Conservation (phyloP, 805 yeast species). For the Monosporozyma unispora region DNA sequence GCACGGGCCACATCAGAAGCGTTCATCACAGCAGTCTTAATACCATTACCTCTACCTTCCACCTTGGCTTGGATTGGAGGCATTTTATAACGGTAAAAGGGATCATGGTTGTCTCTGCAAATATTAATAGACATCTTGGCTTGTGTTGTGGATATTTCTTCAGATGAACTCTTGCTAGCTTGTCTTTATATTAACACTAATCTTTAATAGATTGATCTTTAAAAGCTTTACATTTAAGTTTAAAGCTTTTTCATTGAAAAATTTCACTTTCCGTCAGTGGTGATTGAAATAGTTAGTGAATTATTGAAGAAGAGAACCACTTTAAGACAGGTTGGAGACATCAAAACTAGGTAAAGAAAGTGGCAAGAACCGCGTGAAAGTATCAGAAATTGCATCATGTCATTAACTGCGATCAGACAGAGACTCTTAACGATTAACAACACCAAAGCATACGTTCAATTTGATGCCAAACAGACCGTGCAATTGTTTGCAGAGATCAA, state of each 20-base stretch:
- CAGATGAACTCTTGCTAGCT: background rate
- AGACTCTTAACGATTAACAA: constrained; percentile 42
- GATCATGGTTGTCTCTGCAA: constrained; percentile 94
- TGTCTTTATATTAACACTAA: background rate
- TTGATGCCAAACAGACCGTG: constrained; percentile 37
- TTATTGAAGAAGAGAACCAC: background rate
- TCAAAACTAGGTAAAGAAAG: no score
- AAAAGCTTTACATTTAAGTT: background rate
- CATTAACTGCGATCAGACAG: constrained; percentile 25
- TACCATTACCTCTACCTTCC: constrained; percentile 99
- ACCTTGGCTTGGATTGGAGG: constrained; percentile 95
- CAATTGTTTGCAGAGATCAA: constrained; percentile 34
- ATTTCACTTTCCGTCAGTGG: background rate
- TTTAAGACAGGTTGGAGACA: no score
- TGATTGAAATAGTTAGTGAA: background rate
- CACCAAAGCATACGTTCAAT: constrained; percentile 42
- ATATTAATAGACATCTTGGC: constrained; percentile 77
- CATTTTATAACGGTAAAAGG: constrained; percentile 99
- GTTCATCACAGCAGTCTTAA: constrained; percentile 88
- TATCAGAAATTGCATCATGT: background rate
- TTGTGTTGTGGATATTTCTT: background rate
- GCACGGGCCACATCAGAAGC: constrained; percentile 91
- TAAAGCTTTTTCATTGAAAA: background rate
- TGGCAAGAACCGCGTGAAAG: no score
- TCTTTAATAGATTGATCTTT: background rate